phyloP scores from a whole-genome alignment of 495 filamentous ascomycete species.

The Sordaria brevicollis region DNA sequence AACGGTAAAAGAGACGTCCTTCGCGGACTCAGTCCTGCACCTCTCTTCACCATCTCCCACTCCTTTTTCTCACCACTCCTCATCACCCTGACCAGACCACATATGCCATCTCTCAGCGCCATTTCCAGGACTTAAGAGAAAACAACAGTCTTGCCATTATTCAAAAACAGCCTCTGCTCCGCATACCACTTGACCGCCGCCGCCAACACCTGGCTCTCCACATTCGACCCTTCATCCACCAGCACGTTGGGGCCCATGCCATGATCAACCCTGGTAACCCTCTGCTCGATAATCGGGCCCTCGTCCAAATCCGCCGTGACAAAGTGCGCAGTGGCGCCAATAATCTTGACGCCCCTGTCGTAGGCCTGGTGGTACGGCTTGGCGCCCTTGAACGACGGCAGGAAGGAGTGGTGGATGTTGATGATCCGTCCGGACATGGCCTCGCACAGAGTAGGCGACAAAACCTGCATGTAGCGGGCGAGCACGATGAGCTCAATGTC shows the following conservation, averaged over 20 bases:
- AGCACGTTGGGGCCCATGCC: conserved; percentile 58
- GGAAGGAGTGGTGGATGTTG: conserved; percentile 75
- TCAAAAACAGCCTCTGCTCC: conserved; percentile 59
- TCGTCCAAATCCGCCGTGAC: conserved; percentile 68
- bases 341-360: conserved; percentile 70
- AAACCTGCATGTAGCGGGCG: conserved; percentile 79
- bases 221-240: conserved; percentile 62
- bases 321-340: conserved; percentile 68
- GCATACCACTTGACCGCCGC: conserved; percentile 65
- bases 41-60: neutral
- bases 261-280: conserved; percentile 58
- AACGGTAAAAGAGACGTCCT: neutral
- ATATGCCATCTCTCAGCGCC: neutral
- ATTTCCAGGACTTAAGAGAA: conserved; percentile 33
- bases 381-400: conserved; percentile 71
- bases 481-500: conserved; percentile 62
- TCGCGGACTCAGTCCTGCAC: neutral
- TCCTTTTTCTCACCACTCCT: neutral
- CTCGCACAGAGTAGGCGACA: conserved; percentile 56
- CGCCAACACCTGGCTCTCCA: conserved; percentile 63
- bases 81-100: neutral
- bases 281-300: conserved; percentile 72
- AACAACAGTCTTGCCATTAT: conserved; percentile 64
- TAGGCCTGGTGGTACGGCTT: conserved; percentile 76
- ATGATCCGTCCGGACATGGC: conserved; percentile 67